A percentile compares a stretch with the other conserved stretches of the same genome.
Conservation (phyloP, 2,329 filamentous ascomycete species). For the Colletotrichum tabaci region DNA sequence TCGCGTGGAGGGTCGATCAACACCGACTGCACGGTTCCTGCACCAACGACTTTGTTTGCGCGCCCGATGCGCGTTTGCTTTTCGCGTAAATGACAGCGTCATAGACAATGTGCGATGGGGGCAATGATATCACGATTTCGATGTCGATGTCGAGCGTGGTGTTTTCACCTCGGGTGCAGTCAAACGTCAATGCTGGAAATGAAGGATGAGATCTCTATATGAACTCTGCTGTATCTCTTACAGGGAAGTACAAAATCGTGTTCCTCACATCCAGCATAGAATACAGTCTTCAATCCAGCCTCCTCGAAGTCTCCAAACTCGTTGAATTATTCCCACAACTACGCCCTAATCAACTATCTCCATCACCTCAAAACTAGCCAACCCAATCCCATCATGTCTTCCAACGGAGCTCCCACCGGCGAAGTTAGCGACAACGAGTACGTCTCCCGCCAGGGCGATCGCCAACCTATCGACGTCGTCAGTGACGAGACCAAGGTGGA, state of each 20-base stretch:
- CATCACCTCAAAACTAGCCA: not conserved
- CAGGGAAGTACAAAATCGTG: fast-evolving
- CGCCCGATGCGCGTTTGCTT: constrained; percentile 31
- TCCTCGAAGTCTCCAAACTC: no score
- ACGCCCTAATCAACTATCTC: no score
- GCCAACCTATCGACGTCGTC: constrained; percentile 51
- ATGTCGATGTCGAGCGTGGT: not conserved
- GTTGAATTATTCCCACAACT: no score
- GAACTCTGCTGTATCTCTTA: not conserved
- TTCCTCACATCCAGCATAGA: not conserved
- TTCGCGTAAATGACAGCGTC: constrained; percentile 42
- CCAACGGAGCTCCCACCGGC: constrained; percentile 21
- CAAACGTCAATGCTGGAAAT: not conserved
- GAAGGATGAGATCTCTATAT: constrained; percentile 6
- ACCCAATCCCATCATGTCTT: constrained; percentile 15
- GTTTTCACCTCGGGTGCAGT: not conserved
- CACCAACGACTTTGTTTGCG: constrained; percentile 10
- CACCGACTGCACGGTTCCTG: constrained; percentile 17
- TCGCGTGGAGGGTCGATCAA: not conserved
- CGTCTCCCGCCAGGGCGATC: constrained; percentile 52
- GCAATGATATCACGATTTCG: constrained; percentile 16
- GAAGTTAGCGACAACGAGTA: constrained; percentile 45
- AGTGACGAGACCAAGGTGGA: constrained; percentile 52
- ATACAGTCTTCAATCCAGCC: no score
- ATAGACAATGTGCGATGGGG: constrained; percentile 24